These are phyloP conservation scores for Yamadazyma epiphylla DNA, from an alignment of 1,139 yeast species.

Conservation along the genomic window DNA sequence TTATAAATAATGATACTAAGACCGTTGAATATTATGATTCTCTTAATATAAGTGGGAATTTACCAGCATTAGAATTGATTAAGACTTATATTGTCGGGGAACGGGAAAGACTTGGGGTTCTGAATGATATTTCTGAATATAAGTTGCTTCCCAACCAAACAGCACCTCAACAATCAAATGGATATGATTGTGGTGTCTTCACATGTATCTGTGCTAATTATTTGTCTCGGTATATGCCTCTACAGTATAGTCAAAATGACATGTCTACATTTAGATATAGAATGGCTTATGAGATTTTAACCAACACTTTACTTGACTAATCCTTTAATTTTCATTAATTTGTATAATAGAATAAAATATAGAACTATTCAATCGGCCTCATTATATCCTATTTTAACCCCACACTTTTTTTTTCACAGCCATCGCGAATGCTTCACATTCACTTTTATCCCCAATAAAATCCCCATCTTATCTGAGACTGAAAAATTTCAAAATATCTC, in stretches of 20 bases:
- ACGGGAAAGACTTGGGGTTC: slow-evolving; percentile 40
- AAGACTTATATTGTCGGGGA: slow-evolving; percentile 60
- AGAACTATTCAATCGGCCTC: too few relatives aligned
- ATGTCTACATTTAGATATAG: slow-evolving; percentile 66
- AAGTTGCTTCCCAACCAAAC: slow-evolving; percentile 30
- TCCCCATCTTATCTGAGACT: too few relatives aligned
- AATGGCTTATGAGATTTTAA: slow-evolving; percentile 56
- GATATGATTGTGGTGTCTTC: slow-evolving; percentile 94
- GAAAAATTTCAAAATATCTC: too few relatives aligned
- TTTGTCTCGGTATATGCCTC: slow-evolving; percentile 42
- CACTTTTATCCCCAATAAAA: too few relatives aligned
- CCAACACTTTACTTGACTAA: slow-evolving; percentile 10
- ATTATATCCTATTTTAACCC: too few relatives aligned
- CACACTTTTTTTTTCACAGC: too few relatives aligned
- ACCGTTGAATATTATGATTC: slow-evolving; percentile 78
- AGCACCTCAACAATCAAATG: slow-evolving; percentile 86
- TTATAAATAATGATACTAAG: slow-evolving; percentile 58
- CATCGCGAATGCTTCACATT: too few relatives aligned
- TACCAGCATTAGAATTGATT: slow-evolving; percentile 37
- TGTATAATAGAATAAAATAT: too few relatives aligned
- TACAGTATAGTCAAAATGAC: slow-evolving; percentile 63
- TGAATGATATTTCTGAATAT: slow-evolving; percentile 23
- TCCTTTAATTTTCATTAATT: too few relatives aligned
- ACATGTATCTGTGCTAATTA: slow-evolving; percentile 76
- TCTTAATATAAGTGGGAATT: slow-evolving; percentile 52